Evolutionary conservation across 2,329 filamentous ascomycete genomes (phyloP).

Genomic region (Ceratocystis diversiconidia): DNA sequence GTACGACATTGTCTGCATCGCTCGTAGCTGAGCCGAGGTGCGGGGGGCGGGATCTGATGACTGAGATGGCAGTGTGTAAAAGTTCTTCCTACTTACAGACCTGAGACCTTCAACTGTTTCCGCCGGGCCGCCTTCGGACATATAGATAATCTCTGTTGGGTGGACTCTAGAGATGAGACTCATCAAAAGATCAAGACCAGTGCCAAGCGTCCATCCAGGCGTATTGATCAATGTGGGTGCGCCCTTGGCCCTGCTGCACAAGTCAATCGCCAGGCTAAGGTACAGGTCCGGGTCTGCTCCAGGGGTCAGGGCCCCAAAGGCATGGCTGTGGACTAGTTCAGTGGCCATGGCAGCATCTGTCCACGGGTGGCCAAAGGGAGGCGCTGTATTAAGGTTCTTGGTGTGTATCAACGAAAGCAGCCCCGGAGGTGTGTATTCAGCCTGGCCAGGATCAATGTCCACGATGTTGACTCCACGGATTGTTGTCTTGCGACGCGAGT

Average conservation of each 20-base stretch:
- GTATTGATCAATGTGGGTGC: slow-evolving; percentile 57
- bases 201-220: slow-evolving; percentile 58
- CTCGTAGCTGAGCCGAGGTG: slow-evolving; percentile 50
- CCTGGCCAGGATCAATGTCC: slow-evolving; percentile 65
- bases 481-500: slow-evolving; percentile 8
- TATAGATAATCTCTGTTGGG: slow-evolving; percentile 51
- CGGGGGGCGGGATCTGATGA: slow-evolving; percentile 40
- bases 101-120: slow-evolving; percentile 42
- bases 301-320: slow-evolving; percentile 50
- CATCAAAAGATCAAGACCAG: slow-evolving; percentile 50
- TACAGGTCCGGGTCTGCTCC: slow-evolving; percentile 55
- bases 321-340: slow-evolving; percentile 46
- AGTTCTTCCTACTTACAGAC: slow-evolving; percentile 29
- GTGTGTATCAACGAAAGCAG: slow-evolving; percentile 54
- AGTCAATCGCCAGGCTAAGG: slow-evolving; percentile 46
- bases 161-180: slow-evolving; percentile 39
- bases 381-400: slow-evolving; percentile 45
- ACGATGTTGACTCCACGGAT: slow-evolving; percentile 39
- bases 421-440: slow-evolving; percentile 57
- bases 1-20: slow-evolving; percentile 70
- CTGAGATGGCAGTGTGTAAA: slow-evolving; percentile 46
- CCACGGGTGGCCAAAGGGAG: slow-evolving; percentile 49
- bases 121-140: slow-evolving; percentile 48
- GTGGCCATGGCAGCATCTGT: slow-evolving; percentile 18
- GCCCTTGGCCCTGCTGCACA: slow-evolving; percentile 43